Percentiles rank a stretch among this genome's conserved stretches.
Conservation (phyloP, 805 yeast genomes). For the Saitoella complicata region DNA sequence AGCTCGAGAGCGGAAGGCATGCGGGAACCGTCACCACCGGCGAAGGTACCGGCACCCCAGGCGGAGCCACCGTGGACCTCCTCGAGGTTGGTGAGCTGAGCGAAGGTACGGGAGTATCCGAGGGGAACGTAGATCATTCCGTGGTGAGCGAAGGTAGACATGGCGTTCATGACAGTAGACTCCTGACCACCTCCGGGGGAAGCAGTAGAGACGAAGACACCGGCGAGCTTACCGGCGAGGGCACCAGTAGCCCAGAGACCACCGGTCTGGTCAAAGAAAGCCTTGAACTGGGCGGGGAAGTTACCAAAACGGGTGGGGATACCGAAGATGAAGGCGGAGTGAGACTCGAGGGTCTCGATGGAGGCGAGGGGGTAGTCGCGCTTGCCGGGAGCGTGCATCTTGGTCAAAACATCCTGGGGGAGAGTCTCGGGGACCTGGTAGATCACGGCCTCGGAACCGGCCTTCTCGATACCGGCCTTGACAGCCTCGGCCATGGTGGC, state of each 20-base stretch:
- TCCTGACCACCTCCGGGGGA: slow-evolving; percentile 77
- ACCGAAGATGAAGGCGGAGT: slow-evolving; percentile 76
- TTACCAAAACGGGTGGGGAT: slow-evolving; percentile 76
- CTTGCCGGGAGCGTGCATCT: slow-evolving; percentile 45
- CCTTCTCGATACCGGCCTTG: slow-evolving; percentile 48
- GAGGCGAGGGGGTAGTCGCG: slow-evolving; percentile 52
- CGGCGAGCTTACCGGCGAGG: slow-evolving; percentile 57
- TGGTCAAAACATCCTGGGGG: slow-evolving; percentile 36
- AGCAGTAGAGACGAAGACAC: slow-evolving; percentile 58
- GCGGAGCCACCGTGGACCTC: slow-evolving; percentile 70
- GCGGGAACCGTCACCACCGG: slow-evolving; percentile 68
- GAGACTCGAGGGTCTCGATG: slow-evolving; percentile 36
- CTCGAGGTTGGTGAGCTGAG: slow-evolving; percentile 34
- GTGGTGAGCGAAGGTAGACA: slow-evolving; percentile 58
- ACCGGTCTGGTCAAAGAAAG: slow-evolving; percentile 68
- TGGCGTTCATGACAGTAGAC: slow-evolving; percentile 42
- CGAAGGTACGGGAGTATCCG: slow-evolving; percentile 49
- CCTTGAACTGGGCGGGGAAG: slow-evolving; percentile 60
- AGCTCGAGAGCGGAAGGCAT: slow-evolving; percentile 46
- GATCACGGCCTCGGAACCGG: slow-evolving; percentile 54
- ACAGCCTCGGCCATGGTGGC: slow-evolving; percentile 49
- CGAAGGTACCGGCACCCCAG: slow-evolving; percentile 74
- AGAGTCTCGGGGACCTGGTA: slow-evolving; percentile 69
- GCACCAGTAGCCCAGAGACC: slow-evolving; percentile 65
- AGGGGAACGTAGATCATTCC: slow-evolving; percentile 69